Conservation (phyloP, 345 rosid genomes). For the Dimocarpus longan region DNA sequence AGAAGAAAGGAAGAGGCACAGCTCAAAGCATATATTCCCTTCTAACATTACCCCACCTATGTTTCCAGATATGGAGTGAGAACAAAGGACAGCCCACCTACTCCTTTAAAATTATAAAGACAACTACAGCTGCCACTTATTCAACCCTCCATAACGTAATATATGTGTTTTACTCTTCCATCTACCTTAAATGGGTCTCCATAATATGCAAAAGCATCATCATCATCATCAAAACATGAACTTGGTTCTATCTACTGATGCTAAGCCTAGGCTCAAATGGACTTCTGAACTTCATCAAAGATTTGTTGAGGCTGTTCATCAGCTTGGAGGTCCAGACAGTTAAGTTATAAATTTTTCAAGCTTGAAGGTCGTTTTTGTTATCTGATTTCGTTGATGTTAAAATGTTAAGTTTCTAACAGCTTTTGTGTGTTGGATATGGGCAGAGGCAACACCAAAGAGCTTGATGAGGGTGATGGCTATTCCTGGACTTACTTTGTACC, state of each 20-base stretch:
- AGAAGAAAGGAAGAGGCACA: slow-evolving; percentile 53
- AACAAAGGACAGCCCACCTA: slow-evolving; percentile 50
- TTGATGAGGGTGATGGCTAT: slow-evolving; percentile 82
- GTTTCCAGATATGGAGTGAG: slow-evolving; percentile 82
- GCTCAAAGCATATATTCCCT: slow-evolving; percentile 83
- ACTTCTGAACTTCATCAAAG: slow-evolving; percentile 87
- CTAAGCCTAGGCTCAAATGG: slow-evolving; percentile 98
- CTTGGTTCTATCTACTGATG: slow-evolving; percentile 81
- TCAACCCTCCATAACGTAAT: slow-evolving; percentile 24
- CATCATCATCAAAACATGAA: slow-evolving; percentile 45
- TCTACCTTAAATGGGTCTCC: slow-evolving; percentile 37
- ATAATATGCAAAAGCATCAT: slow-evolving; percentile 42
- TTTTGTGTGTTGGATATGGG: slow-evolving; percentile 24
- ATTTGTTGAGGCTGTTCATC: slow-evolving; percentile 78
- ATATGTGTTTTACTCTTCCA: slow-evolving; percentile 25
- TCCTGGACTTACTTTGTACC: slow-evolving; percentile 91
- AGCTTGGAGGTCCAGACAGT: slow-evolving; percentile 93
- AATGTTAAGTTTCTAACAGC: background rate
- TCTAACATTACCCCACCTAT: slow-evolving; percentile 67
- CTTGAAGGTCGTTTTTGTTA: background rate
- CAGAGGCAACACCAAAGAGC: slow-evolving; percentile 97
- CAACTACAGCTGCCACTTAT: slow-evolving; percentile 32
- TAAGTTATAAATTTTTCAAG: slow-evolving; percentile 26
- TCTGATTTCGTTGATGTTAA: background rate
- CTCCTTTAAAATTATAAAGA: slow-evolving; percentile 45